These are phyloP conservation scores for Psilocybe tampanensis DNA, from an alignment of 768 basidiomycete species.

Conservation along the genomic window DNA sequence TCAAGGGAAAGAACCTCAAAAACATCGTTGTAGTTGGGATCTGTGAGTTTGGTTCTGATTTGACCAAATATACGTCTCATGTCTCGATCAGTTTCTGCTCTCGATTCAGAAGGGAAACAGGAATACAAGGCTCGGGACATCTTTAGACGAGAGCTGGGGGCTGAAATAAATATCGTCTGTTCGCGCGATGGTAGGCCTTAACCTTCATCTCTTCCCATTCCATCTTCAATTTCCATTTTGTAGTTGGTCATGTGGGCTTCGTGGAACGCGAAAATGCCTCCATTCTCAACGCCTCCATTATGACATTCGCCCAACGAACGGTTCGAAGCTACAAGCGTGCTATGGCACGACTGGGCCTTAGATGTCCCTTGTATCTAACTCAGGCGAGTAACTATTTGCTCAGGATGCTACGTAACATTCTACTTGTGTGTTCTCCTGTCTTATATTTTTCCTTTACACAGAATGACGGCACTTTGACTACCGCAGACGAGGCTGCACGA, in stretches of 20 bases:
- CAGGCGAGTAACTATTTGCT: slow-evolving; percentile 23
- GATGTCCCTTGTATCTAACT: slow-evolving; percentile 57
- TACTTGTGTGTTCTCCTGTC: background rate
- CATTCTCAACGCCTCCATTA: slow-evolving; percentile 67
- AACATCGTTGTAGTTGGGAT: no score
- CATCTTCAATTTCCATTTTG: background rate
- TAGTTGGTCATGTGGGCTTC: slow-evolving; percentile 60
- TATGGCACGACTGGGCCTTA: slow-evolving; percentile 45
- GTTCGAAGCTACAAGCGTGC: slow-evolving; percentile 56
- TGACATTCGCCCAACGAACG: slow-evolving; percentile 58
- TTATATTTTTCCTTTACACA: slow-evolving; percentile 22
- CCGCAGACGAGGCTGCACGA: slow-evolving; percentile 47
- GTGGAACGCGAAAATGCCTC: slow-evolving; percentile 69
- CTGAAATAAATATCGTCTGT: slow-evolving; percentile 48
- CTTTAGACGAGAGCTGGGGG: slow-evolving; percentile 33
- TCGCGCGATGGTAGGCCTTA: slow-evolving; percentile 44
- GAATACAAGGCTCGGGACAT: slow-evolving; percentile 35
- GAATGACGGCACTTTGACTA: slow-evolving; percentile 59
- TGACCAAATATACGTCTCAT: background rate
- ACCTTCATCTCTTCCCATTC: background rate
- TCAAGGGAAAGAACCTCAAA: no score
- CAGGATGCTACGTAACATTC: no score
- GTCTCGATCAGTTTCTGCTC: slow-evolving; percentile 27
- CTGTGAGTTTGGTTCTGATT: no score
- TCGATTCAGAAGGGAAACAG: slow-evolving; percentile 32